phyloP scores from a whole-genome alignment of 176 grass and related monocot genomes.

The Phragmites australis region DNA sequence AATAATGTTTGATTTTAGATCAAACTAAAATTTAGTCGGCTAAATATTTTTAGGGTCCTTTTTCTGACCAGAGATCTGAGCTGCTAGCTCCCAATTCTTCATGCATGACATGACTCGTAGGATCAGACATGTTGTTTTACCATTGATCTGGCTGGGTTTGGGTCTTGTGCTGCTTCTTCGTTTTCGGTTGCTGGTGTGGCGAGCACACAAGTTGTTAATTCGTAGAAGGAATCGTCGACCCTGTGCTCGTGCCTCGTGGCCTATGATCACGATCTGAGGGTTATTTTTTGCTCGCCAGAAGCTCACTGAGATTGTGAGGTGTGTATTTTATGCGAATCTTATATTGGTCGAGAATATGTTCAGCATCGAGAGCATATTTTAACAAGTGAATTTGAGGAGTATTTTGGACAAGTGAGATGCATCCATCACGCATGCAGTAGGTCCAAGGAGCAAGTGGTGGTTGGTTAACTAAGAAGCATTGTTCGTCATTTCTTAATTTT shows the following conservation, averaged over 20 bases:
- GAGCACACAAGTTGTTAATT: neutral
- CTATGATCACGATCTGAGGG: neutral
- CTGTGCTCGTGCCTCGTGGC: neutral
- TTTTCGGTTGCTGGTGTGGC: neutral
- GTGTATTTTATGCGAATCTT: neutral
- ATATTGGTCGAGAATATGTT: neutral
- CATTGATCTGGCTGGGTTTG: neutral
- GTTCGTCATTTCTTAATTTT: neutral
- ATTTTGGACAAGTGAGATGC: neutral
- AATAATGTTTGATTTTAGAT: too few species aligned
- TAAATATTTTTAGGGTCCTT: too few species aligned
- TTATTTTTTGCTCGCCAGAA: conserved; percentile 7
- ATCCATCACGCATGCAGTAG: neutral
- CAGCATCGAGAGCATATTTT: neutral
- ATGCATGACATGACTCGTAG: neutral
- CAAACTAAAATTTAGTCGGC: too few species aligned
- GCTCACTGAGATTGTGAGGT: neutral
- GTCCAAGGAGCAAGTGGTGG: conserved; percentile 5
- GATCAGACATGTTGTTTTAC: neutral
- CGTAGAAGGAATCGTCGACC: neutral
- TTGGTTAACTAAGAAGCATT: neutral
- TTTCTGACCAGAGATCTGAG: too few species aligned
- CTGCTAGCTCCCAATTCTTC: neutral
- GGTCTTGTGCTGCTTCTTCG: neutral
- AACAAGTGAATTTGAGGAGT: neutral